Base-by-base conservation (phyloP, 2,329 filamentous ascomycete species). In the Talaromyces rugulosus region DNA sequence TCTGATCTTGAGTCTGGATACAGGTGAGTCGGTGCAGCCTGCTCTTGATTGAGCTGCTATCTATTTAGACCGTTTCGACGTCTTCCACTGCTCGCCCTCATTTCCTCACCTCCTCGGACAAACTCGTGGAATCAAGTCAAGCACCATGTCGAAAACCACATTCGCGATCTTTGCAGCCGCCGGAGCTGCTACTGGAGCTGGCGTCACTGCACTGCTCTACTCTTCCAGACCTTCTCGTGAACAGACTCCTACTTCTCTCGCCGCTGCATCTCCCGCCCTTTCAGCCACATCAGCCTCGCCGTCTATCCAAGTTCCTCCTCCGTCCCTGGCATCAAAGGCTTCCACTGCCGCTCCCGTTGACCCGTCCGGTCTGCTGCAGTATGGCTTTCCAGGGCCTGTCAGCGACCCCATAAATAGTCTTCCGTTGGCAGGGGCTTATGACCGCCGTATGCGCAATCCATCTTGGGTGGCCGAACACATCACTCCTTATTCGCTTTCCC, bases 381-480 rank as follows among this genome's bases (percentile, higher is more conserved):
- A 94, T 74, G 90, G 95, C 70, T 97, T 98, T 78, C 94, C 95
- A 0, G 95, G 95, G 62, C 95, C 95, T 34, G 81, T 96, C 44
- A 84, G 89, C 70, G 95, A 99, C 77, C 82, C 96, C 51, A 88
- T 92, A 60, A 84, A 84, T 60, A 89, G 92, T 42, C 81, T 86
- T 30, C 90, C 91, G 36, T 85, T 98, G 59, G 85, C 93, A 66
- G 96, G 93, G 34, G 88, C 90, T 69, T 99, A 89, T 84, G 94
- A 99, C 79, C 91, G 95, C 31, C 89, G 91, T 64, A 89, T 87
- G 51, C 87, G 93, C 73, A 99, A 99, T 78, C 95, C 95, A 33
- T 85, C 90, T 75, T 99, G 94, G 94, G 95, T 93, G 8, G 88
- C 89, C 66, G 95, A 99, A 81, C 95, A 99, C 82, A 97, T 99